Base-by-base conservation (phyloP, 805 yeast species). In the Schwanniomyces vanrijiae region DNA sequence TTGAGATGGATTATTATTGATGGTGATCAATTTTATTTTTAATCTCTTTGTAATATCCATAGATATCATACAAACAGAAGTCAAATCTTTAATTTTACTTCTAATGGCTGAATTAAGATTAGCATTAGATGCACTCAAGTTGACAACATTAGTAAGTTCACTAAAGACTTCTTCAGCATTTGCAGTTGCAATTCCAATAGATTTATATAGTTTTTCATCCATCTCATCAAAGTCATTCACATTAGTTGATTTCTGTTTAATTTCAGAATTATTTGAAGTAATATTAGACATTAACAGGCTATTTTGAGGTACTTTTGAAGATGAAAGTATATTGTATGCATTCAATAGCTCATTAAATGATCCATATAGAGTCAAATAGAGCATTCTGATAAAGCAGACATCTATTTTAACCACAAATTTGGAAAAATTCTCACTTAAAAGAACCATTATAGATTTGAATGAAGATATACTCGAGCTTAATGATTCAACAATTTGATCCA, bases 41-140 rank as follows among this genome's bases (percentile, higher is more conserved):
- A 89, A 75, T 48, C 83, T 69, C 52, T 84, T 83, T 8, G 96
- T 87, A 37, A 86, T 78, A n/a, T 89, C 96, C 78, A 87, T 84
- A 1, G 96, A 88, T 16, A 82, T 72, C 46, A 87, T 80, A 61
- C 96, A 90, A 10, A 88, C 86, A 40, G 74, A 76, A 0, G 95
- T 85, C 42, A 91, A 71, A 42, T 90, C 96, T 54, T 84, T 83
- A 26, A 90, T 86, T 55, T 84, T 86, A 5, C 76, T 59, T 1
- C 88, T 83, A 28, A 83, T 76, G 4, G 64, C 60, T n/a, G 76
- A 60, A 16, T 64, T 64, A n/a, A 68, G 62, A 1, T 58, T 50
- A 13, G 55, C 52, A n/a, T 44, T 43, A 19, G 55, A 55, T 0
- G 90, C 89, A 55, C 83, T 81, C 53, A 81, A 81, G 13, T 83